These are phyloP conservation scores for Sordaria brevicollis DNA, from an alignment of 495 filamentous ascomycete species.

Conservation along the genomic window DNA sequence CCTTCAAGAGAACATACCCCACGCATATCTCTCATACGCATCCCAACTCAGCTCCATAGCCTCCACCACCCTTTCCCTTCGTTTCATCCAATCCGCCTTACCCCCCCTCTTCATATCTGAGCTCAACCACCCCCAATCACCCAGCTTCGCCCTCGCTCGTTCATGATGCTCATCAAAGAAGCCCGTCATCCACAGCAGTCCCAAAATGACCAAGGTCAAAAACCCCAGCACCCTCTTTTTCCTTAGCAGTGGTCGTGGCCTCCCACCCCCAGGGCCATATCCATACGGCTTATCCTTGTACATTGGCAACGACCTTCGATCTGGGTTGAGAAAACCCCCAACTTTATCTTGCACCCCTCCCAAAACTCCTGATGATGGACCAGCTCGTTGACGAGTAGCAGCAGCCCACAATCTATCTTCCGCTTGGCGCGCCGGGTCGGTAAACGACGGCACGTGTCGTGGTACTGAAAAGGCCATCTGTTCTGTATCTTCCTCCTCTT, in stretches of 20 bases:
- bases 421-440: slow-evolving; percentile 53
- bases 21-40: slow-evolving; percentile 85
- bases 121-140: slow-evolving; percentile 35
- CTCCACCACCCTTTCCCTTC: slow-evolving; percentile 80
- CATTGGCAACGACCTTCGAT: slow-evolving; percentile 65
- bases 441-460: slow-evolving; percentile 61
- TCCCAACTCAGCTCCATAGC: slow-evolving; percentile 85
- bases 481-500: not conserved
- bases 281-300: slow-evolving; percentile 97
- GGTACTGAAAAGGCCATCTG: slow-evolving; percentile 59
- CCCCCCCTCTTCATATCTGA: slow-evolving; percentile 20
- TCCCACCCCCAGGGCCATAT: slow-evolving; percentile 41
- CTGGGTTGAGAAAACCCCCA: slow-evolving; percentile 34
- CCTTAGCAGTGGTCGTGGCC: slow-evolving; percentile 32
- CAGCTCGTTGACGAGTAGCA: slow-evolving; percentile 16
- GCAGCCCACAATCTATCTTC: slow-evolving; percentile 61
- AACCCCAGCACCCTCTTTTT: slow-evolving; percentile 44
- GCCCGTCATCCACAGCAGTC: slow-evolving; percentile 49
- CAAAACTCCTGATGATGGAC: slow-evolving; percentile 29
- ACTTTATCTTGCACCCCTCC: slow-evolving; percentile 34
- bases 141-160: slow-evolving; percentile 14
- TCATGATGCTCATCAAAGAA: slow-evolving; percentile 32
- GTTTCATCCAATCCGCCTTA: slow-evolving; percentile 57
- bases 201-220: slow-evolving; percentile 39
- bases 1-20: slow-evolving; percentile 54